Conservation (phyloP, 306 rosid genomes). For the Castanopsis chinensis region DNA sequence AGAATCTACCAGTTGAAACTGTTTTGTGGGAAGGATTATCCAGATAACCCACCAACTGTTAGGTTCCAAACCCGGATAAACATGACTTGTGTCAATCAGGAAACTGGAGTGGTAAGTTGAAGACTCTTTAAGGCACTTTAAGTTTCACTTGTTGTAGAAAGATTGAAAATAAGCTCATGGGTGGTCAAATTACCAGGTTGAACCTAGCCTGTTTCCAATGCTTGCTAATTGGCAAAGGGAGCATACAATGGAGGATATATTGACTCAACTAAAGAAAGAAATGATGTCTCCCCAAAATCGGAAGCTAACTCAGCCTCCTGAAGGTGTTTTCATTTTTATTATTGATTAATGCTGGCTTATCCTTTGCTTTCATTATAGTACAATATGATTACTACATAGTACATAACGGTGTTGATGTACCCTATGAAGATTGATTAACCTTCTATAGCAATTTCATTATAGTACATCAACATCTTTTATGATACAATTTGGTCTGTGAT, state of each 20-base stretch:
- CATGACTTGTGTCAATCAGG: conserved; percentile 89
- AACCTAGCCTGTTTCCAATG: conserved; percentile 85
- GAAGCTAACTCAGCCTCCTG: conserved; percentile 90
- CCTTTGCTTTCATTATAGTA: neutral
- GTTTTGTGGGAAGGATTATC: conserved; percentile 91
- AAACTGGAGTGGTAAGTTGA: conserved; percentile 79
- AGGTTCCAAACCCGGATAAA: conserved; percentile 91
- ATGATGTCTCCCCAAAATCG: conserved; percentile 94
- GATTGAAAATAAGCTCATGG: conserved; percentile 36
- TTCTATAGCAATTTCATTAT: neutral
- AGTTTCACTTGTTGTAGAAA: neutral
- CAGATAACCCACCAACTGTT: conserved; percentile 88
- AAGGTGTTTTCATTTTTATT: conserved; percentile 50
- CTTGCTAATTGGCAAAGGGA: conserved; percentile 94
- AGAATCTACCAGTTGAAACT: conserved; percentile 88
- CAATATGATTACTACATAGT: no score
- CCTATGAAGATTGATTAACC: no score
- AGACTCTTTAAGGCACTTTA: conserved; percentile 7
- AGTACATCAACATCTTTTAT: neutral
- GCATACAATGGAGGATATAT: conserved; percentile 83
- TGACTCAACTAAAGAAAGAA: conserved; percentile 92
- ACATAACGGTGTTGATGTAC: no score
- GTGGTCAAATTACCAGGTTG: conserved; percentile 62
- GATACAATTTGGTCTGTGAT: neutral
- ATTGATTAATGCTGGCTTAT: conserved; percentile 2